Evolutionary conservation across 106 monocot genomes (phyloP).

Genomic region (Allium sativum): DNA sequence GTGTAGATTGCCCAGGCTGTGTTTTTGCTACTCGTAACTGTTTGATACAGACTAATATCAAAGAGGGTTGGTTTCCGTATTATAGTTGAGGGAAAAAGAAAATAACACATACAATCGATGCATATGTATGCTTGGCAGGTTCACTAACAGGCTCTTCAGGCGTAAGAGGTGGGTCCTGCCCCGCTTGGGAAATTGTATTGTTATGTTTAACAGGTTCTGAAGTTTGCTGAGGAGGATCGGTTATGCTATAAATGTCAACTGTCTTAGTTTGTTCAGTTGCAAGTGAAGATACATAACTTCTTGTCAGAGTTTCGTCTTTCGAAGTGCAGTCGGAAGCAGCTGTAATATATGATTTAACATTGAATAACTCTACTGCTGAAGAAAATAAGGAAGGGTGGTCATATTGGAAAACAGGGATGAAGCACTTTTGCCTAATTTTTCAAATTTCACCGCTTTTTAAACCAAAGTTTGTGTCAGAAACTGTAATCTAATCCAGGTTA

Average conservation of each 20-base stretch:
- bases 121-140: conserved; percentile 73
- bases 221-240: conserved; percentile 31
- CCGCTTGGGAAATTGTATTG: conserved; percentile 35
- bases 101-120: conserved; percentile 48
- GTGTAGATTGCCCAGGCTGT: conserved; percentile 13
- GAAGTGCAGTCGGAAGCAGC: conserved; percentile 30
- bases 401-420: too few species aligned
- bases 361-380: too few species aligned
- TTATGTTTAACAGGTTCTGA: conserved; percentile 23
- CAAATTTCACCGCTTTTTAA: too few species aligned
- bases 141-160: conserved; percentile 35
- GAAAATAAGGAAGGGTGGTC: too few species aligned
- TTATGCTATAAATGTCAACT: conserved; percentile 31
- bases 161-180: conserved; percentile 12
- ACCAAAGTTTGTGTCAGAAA: too few species aligned
- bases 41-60: conserved; percentile 1
- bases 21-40: conserved; percentile 55
- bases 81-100: not conserved
- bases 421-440: too few species aligned
- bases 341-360: not conserved
- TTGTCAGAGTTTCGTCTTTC: conserved; percentile 21
- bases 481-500: too few species aligned
- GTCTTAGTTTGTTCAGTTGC: conserved; percentile 28
- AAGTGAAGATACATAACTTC: conserved; percentile 10
- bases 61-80: not conserved